Base-by-base conservation (phyloP, 139 green algal species). In the Coelastrella sp. region DNA sequence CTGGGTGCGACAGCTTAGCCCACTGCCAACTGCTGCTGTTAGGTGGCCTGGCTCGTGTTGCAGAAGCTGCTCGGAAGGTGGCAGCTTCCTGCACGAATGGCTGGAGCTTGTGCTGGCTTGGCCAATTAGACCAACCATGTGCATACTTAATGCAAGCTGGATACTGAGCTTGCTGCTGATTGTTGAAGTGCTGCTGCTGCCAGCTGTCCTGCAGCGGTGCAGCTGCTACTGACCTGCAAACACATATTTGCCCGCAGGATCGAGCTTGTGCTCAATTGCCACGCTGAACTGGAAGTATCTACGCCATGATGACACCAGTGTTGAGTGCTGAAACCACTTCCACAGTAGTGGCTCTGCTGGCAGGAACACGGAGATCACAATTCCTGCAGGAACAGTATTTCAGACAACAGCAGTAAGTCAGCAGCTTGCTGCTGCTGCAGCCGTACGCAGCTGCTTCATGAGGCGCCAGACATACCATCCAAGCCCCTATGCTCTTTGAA, bases 311-410 rank as follows among this genome's bases (percentile, higher is more conserved):
- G 23, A 68, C 10, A 84, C 85, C 5, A 90, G 73, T 65, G 74
- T 83, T 47, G 32, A 73, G n/a, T 61, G 73, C 73, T 90, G 85
- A 73, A 90, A 90, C 23, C 71, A 22, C 58, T 83, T 57, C 85
- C 85, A 90, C 57, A 90, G 73, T n/a, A 90, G 85, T 13, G 85
- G 85, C 85, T 90, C 73, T 56, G 85, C 85, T 57, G 85, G 85
- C 57, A 83, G 57, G 20, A 90, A 64, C 73, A 90, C 85, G 23
- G 85, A 83, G 71, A 90, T 22, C 5, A 32, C 19, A n/a, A 90
- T 47, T 11, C 54, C 85, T 90, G 73, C 84, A 80, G 56, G 80
- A 23, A 61, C 16, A 78, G 61, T 60, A 75, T 2, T 64, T 32
- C 61, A 71, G 61, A 71, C 8, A 71, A 10, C 8, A 71, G 11